These are phyloP conservation scores for Fomes fomentarius DNA, from an alignment of 1,284 basidiomycete species.

Conservation along the genomic window DNA sequence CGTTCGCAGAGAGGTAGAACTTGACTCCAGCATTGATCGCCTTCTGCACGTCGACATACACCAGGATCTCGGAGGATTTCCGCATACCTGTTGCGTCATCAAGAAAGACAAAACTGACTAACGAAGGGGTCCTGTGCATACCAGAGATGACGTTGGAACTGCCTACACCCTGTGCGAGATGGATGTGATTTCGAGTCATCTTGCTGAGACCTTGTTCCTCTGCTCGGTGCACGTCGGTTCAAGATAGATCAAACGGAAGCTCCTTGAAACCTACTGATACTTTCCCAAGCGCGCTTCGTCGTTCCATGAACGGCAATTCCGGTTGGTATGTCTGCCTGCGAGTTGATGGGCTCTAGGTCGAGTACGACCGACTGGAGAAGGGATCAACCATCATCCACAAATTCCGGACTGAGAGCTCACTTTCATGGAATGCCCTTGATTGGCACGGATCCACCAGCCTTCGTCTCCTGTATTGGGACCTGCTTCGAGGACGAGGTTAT, in stretches of 20 bases:
- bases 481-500: conserved; percentile 65
- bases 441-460: conserved; percentile 88
- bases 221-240: conserved; percentile 29
- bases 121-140: conserved; percentile 35
- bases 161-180: conserved; percentile 77
- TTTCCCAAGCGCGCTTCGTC: conserved; percentile 64
- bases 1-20: conserved; percentile 80
- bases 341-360: conserved; percentile 65
- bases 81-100: conserved; percentile 68
- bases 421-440: conserved; percentile 91
- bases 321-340: conserved; percentile 62
- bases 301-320: conserved; percentile 81
- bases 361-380: conserved; percentile 60
- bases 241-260: conserved; percentile 1
- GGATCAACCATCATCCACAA: background rate
- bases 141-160: conserved; percentile 74
- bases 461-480: conserved; percentile 40
- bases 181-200: conserved; percentile 89
- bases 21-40: conserved; percentile 73
- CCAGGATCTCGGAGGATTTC: conserved; percentile 67
- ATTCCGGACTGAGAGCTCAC: conserved; percentile 42
- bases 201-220: conserved; percentile 75
- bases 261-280: conserved; percentile 58
- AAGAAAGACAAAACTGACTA: background rate
- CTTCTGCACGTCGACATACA: conserved; percentile 74